Evolutionary conservation across 1,284 basidiomycete genomes (phyloP), one percentile per base, ranked within the genome.

Genomic region (Austroboletus novae-zelandiae): DNA sequence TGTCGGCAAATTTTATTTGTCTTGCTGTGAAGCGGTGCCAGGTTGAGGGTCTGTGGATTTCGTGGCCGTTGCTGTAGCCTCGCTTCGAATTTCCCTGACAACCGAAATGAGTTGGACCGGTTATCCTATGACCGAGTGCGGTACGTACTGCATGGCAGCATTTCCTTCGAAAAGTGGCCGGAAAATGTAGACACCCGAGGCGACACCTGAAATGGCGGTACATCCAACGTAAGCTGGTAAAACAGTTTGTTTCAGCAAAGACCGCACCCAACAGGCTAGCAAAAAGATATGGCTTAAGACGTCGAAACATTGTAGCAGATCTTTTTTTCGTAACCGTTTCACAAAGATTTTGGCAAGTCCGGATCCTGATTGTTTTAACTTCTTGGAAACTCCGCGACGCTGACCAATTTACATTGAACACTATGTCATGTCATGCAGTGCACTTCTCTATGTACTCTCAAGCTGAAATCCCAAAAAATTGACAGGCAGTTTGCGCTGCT

Each of bases 151-250:
- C 35, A 39, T 42, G 32, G 50, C 40, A 37, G 30, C 23, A 14
- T 42, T 54, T 34, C 47, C 44, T 14, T 57, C 57, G 14, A 80
- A 57, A 48, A 75, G 53, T 15, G 78, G 78, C 54, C 71, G 69
- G 61, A 80, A 81, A 51, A 86, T 81, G 62, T 86, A 86, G 32
- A 84, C 60, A 14, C 84, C 84, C 13, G 84, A 85, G 23, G 74
- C 56, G 41, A 84, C 63, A 29, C 84, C 85, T 86, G 55, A 30
- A 5, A 44, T 14, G 6, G 23, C 29, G 35, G 18, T 9, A 13
- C 17, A 32, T 31, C 3, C 18, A 43, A 23, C 29, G 42, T 62
- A 13, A 65, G 45, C 36, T 32, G 30, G 25, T 13, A 31, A 17
- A 40, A 45, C 8, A 14, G 13, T 14, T 43, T 10, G 9, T 8